These are phyloP conservation scores for Solanum hybrid DNA, from an alignment of 305 asterid genomes.

Conservation along the genomic window DNA sequence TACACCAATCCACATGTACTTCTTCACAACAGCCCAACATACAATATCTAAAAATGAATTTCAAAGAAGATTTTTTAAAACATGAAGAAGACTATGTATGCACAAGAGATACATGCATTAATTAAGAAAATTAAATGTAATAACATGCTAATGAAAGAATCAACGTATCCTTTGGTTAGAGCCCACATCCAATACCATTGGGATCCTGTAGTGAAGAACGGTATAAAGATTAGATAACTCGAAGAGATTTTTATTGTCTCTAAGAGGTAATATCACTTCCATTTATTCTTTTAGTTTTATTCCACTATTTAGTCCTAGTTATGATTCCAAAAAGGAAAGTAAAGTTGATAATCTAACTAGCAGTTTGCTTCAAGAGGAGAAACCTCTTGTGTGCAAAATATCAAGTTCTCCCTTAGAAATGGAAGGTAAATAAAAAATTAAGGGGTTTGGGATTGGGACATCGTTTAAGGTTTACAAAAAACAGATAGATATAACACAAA, in stretches of 20 bases:
- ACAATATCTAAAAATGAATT: too few species aligned
- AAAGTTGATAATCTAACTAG: neutral
- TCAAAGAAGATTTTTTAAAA: too few species aligned
- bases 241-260: neutral
- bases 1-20: too few species aligned
- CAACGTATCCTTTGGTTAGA: too few species aligned
- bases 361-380: neutral
- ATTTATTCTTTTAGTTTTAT: neutral
- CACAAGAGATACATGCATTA: too few species aligned
- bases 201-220: neutral
- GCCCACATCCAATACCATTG: too few species aligned
- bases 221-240: neutral
- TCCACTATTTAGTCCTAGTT: neutral
- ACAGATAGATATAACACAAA: too few species aligned
- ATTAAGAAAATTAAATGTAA: too few species aligned
- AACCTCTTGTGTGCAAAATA: neutral
- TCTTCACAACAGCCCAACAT: too few species aligned
- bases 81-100: too few species aligned
- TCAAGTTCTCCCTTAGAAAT: neutral
- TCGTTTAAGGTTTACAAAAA: neutral
- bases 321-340: neutral
- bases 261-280: too few species aligned
- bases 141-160: too few species aligned
- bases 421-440: neutral
- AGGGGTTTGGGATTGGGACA: neutral